Base-by-base conservation (phyloP, 2,329 filamentous ascomycete genomes). In the Ustulina deusta region DNA sequence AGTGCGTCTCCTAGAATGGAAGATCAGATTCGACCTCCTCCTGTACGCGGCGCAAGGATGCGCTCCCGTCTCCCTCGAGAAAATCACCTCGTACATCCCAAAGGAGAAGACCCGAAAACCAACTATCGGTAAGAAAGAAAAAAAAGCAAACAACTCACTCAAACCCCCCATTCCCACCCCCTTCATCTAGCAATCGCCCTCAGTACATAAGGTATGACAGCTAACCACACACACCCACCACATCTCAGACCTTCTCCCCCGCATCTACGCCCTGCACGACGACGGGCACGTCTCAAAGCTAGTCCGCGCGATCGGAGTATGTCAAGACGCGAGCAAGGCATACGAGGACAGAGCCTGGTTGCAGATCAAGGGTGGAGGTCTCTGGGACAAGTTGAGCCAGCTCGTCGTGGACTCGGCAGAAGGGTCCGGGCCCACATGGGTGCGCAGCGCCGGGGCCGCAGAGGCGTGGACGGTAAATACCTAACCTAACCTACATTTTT, bases 271-370 rank as follows among this genome's bases (percentile, higher is more conserved):
- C 10, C 75, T 86, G 38, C 75, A 84, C 0, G 94, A 97, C 72
- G 94, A 97, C 78, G 94, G 94, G 0, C 95, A 98, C 79, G 84
- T 89, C 10, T 84, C 90, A 61, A 97, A 97, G 79, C 80, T 97
- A 5, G 83, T 90, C 7, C 83, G 94, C 36, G 90, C 93, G 1
- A 78, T 96, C 20, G 86, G 86, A 3, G 80, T 93, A 73, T 93
- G 88, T 0, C 83, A 90, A 76, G 76, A 83, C 36, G 74, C 85
- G 1, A 86, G 84, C 59, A 73, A 76, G 71, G 77, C 78, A 46
- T 91, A 82, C 71, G 74, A 77, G 13, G 77, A 81, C 27, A 81
- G 77, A 63, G 79, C 83, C 2, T 85, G 85, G 82, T 82, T 88
- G 34, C 78, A 80, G 59, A 78, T 93, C 44, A 84, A 83, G 68